These are phyloP conservation scores for Pholiota microspora DNA, from an alignment of 768 basidiomycete species.

Conservation along the genomic window DNA sequence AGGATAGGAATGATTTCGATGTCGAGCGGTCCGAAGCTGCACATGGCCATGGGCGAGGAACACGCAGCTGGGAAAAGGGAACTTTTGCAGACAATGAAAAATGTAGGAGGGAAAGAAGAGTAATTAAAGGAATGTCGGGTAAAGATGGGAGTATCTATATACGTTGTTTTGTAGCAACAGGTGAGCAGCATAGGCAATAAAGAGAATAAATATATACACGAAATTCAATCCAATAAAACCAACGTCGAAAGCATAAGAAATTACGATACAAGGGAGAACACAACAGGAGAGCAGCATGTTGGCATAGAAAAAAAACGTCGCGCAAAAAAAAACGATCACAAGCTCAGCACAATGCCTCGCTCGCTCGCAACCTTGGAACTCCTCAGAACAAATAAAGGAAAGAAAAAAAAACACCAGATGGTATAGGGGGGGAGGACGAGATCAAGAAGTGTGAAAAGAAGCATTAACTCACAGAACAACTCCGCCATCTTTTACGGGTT, in stretches of 20 bases:
- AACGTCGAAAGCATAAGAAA: neutral
- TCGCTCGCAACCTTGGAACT: neutral
- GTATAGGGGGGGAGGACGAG: no score
- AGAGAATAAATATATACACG: neutral
- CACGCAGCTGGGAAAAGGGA: neutral
- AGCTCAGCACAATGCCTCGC: neutral
- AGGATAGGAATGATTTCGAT: neutral
- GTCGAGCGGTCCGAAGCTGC: neutral
- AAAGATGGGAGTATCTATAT: neutral
- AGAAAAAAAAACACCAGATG: no score
- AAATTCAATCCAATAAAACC: neutral
- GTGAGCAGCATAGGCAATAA: neutral
- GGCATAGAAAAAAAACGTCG: neutral
- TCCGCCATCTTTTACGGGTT: conserved; percentile 1
- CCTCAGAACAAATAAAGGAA: neutral
- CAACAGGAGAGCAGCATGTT: neutral
- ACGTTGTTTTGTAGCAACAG: neutral
- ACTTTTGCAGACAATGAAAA: neutral
- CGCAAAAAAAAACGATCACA: neutral
- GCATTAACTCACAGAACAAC: neutral
- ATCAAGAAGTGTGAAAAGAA: neutral
- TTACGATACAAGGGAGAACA: neutral
- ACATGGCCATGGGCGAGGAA: neutral
- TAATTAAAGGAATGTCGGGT: neutral
- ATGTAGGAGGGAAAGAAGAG: neutral